A percentile compares a stretch with the other conserved stretches of the same genome.
These are phyloP conservation scores for Botrytis fragariae DNA, from an alignment of 2,329 filamentous ascomycete species.

Conservation along the genomic window DNA sequence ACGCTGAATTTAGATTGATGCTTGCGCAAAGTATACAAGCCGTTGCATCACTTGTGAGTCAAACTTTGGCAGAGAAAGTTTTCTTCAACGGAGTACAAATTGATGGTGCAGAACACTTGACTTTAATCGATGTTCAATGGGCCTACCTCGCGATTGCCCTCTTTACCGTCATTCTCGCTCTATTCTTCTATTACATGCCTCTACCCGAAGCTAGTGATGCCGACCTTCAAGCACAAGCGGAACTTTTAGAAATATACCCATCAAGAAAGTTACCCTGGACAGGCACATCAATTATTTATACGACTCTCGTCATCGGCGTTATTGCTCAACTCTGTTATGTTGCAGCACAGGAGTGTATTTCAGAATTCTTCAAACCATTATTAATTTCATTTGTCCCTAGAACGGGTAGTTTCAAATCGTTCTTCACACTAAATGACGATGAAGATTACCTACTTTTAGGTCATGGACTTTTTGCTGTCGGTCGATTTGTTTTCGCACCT, in stretches of 20 bases:
- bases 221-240: constrained; percentile 50
- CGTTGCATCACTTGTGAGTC: constrained; percentile 70
- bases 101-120: constrained; percentile 40
- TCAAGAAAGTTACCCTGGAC: constrained; percentile 27
- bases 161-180: constrained; percentile 67
- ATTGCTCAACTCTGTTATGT: constrained; percentile 77
- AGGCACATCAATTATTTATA: constrained; percentile 43
- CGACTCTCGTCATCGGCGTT: constrained; percentile 65
- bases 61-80: constrained; percentile 68
- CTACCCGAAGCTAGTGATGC: constrained; percentile 55
- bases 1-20: constrained; percentile 71
- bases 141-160: constrained; percentile 79
- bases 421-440: constrained; percentile 49
- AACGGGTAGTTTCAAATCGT: constrained; percentile 22
- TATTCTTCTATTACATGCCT: constrained; percentile 68
- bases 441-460: constrained; percentile 70
- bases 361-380: constrained; percentile 57
- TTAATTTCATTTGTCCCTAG: constrained; percentile 45
- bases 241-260: constrained; percentile 29
- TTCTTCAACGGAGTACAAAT: constrained; percentile 62
- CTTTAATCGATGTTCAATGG: constrained; percentile 76
- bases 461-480: constrained; percentile 69
- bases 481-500: constrained; percentile 65
- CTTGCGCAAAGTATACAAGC: constrained; percentile 75
- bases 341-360: constrained; percentile 66